Evolutionary conservation across 2,329 filamentous ascomycete genomes (phyloP).

Genomic region (Ceratocystis cubensis): DNA sequence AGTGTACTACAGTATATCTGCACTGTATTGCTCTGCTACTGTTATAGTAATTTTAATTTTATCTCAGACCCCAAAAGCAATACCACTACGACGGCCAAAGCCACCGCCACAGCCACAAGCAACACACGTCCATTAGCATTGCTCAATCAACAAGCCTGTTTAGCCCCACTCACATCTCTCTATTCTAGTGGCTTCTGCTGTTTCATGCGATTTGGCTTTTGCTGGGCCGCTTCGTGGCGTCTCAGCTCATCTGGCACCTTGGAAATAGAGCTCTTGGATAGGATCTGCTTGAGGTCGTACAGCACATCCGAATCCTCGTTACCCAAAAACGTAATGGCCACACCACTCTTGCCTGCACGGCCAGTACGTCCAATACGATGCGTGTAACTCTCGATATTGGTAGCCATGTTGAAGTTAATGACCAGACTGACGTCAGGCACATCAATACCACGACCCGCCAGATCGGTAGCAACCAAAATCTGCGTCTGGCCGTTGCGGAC

Average conservation of each 20-base stretch:
- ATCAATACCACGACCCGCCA: constrained; percentile 95
- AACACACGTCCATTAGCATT: neutral
- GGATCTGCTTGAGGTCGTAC: constrained; percentile 93
- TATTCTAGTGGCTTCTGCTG: constrained; percentile 22
- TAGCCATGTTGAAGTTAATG: constrained; percentile 98
- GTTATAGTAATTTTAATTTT: neutral
- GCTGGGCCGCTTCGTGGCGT: constrained; percentile 83
- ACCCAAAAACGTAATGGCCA: constrained; percentile 89
- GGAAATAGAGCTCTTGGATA: constrained; percentile 76
- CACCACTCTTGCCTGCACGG: constrained; percentile 91
- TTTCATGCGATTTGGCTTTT: constrained; percentile 46
- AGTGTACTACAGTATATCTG: neutral
- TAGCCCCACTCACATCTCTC: neutral
- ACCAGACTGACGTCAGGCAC: constrained; percentile 88
- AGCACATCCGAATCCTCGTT: constrained; percentile 80
- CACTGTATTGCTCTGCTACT: neutral
- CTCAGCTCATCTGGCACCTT: constrained; percentile 83
- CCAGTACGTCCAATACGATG: constrained; percentile 94
- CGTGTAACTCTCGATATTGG: constrained; percentile 84
- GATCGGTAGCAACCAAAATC: constrained; percentile 86
- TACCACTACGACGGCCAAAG: neutral
- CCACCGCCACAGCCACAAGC: neutral
- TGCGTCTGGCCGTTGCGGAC: constrained; percentile 69
- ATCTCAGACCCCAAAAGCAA: neutral
- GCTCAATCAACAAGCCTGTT: neutral